Conservation (phyloP, 2,329 filamentous ascomycete species). For the Coniochaeta prunicola region DNA sequence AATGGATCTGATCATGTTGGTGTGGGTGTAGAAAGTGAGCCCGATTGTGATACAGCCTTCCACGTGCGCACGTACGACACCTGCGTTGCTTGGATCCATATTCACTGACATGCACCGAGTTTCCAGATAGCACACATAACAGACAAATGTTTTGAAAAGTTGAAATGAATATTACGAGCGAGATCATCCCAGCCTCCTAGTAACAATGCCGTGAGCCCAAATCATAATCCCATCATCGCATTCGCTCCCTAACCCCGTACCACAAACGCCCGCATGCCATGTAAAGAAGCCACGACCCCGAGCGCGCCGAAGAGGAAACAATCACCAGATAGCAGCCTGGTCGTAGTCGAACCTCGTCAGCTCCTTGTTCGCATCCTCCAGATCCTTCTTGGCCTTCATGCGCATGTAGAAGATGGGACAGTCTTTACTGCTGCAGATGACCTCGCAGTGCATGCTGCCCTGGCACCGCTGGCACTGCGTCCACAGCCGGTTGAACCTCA, state of each 20-base stretch:
- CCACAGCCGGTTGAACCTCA: constrained; percentile 88
- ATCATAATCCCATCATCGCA: not conserved
- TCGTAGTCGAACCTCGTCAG: constrained; percentile 69
- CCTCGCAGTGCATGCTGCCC: constrained; percentile 95
- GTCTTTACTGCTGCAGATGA: constrained; percentile 93
- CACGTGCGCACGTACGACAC: no score
- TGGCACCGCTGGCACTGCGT: constrained; percentile 98
- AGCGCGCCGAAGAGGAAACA: not conserved
- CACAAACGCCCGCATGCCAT: not conserved
- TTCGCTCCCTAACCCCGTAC: not conserved
- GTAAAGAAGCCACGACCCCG: not conserved
- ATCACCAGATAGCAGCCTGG: constrained; percentile 16
- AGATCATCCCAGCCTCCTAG: no score
- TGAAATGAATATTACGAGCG: no score
- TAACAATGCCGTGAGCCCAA: not conserved
- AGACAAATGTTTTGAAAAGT: no score
- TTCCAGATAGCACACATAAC: no score
- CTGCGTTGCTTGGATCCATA: no score
- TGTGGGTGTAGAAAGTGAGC: no score
- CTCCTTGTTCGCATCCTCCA: constrained; percentile 91
- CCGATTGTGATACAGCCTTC: no score
- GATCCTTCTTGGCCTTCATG: constrained; percentile 99
- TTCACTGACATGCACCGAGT: no score
- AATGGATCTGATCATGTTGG: no score
- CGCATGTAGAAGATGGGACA: constrained; percentile 99